Base-by-base conservation (phyloP, 495 filamentous ascomycete genomes). In the Lophium mytilinum region DNA sequence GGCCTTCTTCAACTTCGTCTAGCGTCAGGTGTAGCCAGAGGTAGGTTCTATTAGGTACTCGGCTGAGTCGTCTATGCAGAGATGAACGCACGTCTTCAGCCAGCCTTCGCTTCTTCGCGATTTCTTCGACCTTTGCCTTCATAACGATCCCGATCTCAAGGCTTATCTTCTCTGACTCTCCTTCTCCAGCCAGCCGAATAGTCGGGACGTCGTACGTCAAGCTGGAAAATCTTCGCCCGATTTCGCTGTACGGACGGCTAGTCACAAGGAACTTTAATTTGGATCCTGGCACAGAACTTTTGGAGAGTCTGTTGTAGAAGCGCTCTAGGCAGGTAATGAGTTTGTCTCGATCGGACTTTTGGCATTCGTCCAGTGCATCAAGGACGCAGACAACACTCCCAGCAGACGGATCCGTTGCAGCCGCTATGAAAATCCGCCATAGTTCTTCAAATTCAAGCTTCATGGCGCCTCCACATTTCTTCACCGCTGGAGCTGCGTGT, bases 351-450 rank as follows among this genome's bases (percentile, higher is more conserved):
- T 58, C 68, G 57, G 9, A 0, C 21, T 49, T 49, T 18, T 50
- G 54, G 50, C 73, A 77, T 61, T 77, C 74, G 46, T 77, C 75
- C 8, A 77, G 55, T n/a, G 64, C 75, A 53, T 77, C 75, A 0
- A 76, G 53, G 35, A 77, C 58, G 56, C 71, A 69, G 24, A 72
- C 64, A 4, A 71, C 48, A 35, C 65, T 56, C 4, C 57, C 64
- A 12, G 64, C 61, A 11, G 41, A 24, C 11, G 17, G 9, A 54
- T 71, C 68, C 17, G 18, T 43, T 61, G 10, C 50, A 15, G 1
- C 67, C 21, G 21, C 14, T 1, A 45, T 15, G 15, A 45, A 5
- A 9, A 45, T n/a, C 6, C 12, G 41, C 41, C 41, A 45, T 15
- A 45, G 41, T 45, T 45, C 41, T 14, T 12, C 9, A 19, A 45